These are phyloP conservation scores for Anacardium occidentale DNA, from an alignment of 345 rosid genomes.

Conservation along the genomic window DNA sequence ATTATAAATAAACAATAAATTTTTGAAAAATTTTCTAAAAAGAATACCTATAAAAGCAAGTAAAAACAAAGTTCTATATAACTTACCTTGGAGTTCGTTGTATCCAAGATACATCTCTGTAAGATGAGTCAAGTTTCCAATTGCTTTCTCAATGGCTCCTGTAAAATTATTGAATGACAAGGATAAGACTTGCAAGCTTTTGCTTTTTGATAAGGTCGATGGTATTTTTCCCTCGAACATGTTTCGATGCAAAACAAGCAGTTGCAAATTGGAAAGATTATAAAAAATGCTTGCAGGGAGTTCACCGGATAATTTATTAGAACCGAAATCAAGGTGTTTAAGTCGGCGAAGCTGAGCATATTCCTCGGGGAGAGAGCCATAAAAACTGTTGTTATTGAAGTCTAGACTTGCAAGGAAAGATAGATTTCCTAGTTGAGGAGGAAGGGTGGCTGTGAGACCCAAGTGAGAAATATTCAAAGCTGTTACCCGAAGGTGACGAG, in stretches of 20 bases:
- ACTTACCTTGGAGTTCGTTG: conserved; percentile 10
- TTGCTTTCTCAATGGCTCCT: conserved; percentile 1
- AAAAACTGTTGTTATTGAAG: no score
- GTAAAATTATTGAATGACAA: not conserved
- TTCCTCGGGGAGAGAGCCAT: no score
- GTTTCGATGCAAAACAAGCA: not conserved
- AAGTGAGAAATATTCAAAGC: no score
- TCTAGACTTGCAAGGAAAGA: no score
- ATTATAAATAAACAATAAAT: no score
- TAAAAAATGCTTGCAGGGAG: not conserved
- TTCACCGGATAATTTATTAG: not conserved
- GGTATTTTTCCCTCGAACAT: conserved; percentile 1
- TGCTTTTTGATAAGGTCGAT: not conserved
- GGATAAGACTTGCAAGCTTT: not conserved
- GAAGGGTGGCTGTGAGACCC: no score
- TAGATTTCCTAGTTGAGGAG: no score
- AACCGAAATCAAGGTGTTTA: not conserved
- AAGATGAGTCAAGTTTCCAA: conserved; percentile 18
- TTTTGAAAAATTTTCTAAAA: no score
- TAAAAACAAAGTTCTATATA: not conserved
- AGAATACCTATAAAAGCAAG: no score
- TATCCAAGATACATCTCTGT: not conserved
- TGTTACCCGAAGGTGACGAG: no score
- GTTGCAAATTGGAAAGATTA: not conserved
- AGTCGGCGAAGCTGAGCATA: no score